Base-by-base conservation (phyloP, 2,329 filamentous ascomycete species). In the Emergomyces pasteurianus region DNA sequence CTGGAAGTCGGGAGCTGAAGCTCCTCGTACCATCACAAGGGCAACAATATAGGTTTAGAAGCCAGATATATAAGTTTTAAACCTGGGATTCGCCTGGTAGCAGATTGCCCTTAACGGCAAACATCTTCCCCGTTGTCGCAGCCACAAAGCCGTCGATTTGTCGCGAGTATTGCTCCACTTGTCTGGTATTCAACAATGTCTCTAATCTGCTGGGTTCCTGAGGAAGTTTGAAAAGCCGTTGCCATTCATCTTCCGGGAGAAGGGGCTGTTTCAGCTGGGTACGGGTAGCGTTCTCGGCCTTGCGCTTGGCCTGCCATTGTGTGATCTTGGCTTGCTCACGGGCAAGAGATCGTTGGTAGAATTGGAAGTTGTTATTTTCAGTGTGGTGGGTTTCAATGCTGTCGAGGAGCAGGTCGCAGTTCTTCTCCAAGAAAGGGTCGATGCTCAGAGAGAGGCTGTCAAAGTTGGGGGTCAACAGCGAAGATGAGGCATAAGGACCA, bases 291-390 rank as follows among this genome's bases (percentile, higher is more conserved):
- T 99, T 99, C 83, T 99, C 94, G 18, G 90, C 87, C 81, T 96
- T 95, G 73, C 94, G 88, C 86, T 99, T 97, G 64, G 87, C 80
- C 79, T 97, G 92, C 94, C 94, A 99, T 66, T 91, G 88, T 60
- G 89, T 86, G 70, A 99, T 96, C 84, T 97, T 99, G 70, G 88
- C 80, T 80, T 99, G 94, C 80, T 99, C 94, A 69, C 94, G 89
- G 59, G 87, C 88, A 61, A 97, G 83, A 72, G 95, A 91, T 71
- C 94, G 86, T 79, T 96, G 91, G 81, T 96, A 96, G 83, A 88
- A 90, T 77, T 96, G 92, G 80, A 95, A 94, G 83, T 99, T 99
- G 85, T 97, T 97, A 74, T 95, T 88, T 78, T 99, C 94, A 63
- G 92, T 96, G 80, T 97, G 94, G 81, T 99, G 94, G 60, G 88